A percentile compares a stretch with the other conserved stretches of the same genome.
Evolutionary conservation across 2,329 filamentous ascomycete genomes (phyloP).

Genomic region (Nannizziopsis barbatae): DNA sequence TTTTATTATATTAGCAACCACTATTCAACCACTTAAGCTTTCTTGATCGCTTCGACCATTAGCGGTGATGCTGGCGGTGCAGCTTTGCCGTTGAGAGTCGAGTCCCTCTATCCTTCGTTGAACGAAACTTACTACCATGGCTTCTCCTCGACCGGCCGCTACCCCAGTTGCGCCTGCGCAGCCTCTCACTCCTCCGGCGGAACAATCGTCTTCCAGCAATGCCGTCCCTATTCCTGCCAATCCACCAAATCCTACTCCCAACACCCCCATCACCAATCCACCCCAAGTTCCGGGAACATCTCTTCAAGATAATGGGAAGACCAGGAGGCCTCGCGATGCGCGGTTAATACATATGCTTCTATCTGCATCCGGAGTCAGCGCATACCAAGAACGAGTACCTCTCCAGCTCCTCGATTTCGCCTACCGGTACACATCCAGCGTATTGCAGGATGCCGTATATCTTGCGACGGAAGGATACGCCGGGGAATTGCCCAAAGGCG

Average conservation of each 20-base stretch:
- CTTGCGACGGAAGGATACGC: constrained; percentile 42
- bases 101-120: background rate
- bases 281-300: constrained; percentile 35
- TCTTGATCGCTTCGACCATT: background rate
- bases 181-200: constrained; percentile 36
- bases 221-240: constrained; percentile 13
- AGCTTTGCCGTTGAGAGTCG: background rate
- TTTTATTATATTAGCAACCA: background rate
- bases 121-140: constrained; percentile 1
- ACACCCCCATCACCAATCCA: constrained; percentile 20
- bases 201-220: constrained; percentile 23
- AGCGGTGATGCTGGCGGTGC: constrained; percentile 4
- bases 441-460: constrained; percentile 43
- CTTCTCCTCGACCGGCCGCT: constrained; percentile 11
- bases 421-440: constrained; percentile 44
- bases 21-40: background rate
- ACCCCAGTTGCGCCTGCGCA: constrained; percentile 24
- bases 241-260: constrained; percentile 11
- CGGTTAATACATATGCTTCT: constrained; percentile 43
- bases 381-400: constrained; percentile 44
- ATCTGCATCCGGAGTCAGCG: constrained; percentile 38
- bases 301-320: constrained; percentile 37
- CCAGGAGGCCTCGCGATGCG: constrained; percentile 39
- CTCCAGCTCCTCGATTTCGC: constrained; percentile 44
- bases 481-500: constrained; percentile 27